Evolutionary conservation across 2,329 filamentous ascomycete species (phyloP), one percentile per base, ranked within the genome.

Genomic region (Saccharata proteae): DNA sequence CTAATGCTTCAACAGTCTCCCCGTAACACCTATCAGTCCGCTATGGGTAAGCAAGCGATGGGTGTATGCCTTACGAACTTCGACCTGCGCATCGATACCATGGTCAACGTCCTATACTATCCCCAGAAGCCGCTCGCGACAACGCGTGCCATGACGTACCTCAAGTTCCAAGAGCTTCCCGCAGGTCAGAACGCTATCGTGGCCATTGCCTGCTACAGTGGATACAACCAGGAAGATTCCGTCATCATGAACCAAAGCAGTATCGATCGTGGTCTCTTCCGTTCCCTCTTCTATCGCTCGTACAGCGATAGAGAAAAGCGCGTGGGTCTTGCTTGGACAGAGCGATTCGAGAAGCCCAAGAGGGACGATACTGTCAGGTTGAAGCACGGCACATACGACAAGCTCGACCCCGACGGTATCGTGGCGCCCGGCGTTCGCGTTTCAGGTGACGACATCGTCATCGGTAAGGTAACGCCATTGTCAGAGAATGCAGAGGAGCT

Each of bases 41-140:
- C 90, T 53, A 98, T 98, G 90, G 90, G 92, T 66, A 98, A 98
- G 62, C 90, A 98, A 71, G 90, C 90, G 40, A 98, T 98, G 92
- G 90, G 92, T 52, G 86, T 96, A 47, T 94, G 93, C 64, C 69
- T 98, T 35, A 98, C 92, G 9, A 98, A 98, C 54, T 98, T 93
- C 57, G 79, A 83, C 23, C 77, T 88, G 39, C 85, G 90, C 41
- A 96, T 98, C 88, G 90, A 98, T 52, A 98, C 90, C 4, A 98
- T 98, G 90, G 81, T 88, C 46, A 98, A 98, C 47, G 93, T 98
- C 52, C 74, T 98, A 4, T 98, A 98, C 61, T 98, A 98, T 49
- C 90, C 90, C 1, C 90, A 98, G 59, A 98, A 98, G 57, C 90
- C 90, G 6, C 70, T 98, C 30, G 90, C 85, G 1, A 96, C 88